Evolutionary conservation across 805 yeast species (phyloP).

Genomic region (Kodamaea kakaduensis): DNA sequence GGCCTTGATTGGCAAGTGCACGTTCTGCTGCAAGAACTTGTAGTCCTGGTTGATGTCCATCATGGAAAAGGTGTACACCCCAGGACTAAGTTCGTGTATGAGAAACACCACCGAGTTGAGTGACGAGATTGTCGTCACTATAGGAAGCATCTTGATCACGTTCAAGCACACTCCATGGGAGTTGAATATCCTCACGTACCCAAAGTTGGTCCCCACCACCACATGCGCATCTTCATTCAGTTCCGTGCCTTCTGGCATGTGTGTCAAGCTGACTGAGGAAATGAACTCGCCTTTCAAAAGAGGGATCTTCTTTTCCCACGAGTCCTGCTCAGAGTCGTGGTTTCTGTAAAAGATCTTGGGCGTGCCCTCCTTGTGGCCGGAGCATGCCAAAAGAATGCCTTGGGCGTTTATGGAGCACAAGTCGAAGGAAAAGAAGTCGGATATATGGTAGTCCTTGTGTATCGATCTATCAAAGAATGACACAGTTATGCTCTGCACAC

Average conservation of each 20-base stretch:
- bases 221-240: constrained; percentile 37
- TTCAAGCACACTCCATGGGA: constrained; percentile 68
- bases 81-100: constrained; percentile 40
- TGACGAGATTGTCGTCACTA: constrained; percentile 67
- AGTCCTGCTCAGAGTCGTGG: constrained; percentile 57
- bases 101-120: constrained; percentile 49
- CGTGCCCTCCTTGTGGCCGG: constrained; percentile 22
- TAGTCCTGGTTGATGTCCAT: constrained; percentile 44
- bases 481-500: constrained; percentile 70
- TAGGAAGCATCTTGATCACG: constrained; percentile 67
- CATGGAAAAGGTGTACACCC: constrained; percentile 43
- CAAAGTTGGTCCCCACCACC: constrained; percentile 70
- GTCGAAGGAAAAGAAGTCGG: constrained; percentile 68
- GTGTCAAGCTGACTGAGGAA: constrained; percentile 62
- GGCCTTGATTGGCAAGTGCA: constrained; percentile 31
- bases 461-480: constrained; percentile 77
- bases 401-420: constrained; percentile 66
- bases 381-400: constrained; percentile 58
- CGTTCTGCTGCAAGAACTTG: constrained; percentile 37
- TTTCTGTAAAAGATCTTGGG: constrained; percentile 58
- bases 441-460: constrained; percentile 80
- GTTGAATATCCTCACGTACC: constrained; percentile 69
- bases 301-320: constrained; percentile 70
- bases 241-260: constrained; percentile 13
- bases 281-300: constrained; percentile 53